Evolutionary conservation across 371 early-diverging fungal genomes (phyloP).

Genomic region (Apophysomyces variabilis): DNA sequence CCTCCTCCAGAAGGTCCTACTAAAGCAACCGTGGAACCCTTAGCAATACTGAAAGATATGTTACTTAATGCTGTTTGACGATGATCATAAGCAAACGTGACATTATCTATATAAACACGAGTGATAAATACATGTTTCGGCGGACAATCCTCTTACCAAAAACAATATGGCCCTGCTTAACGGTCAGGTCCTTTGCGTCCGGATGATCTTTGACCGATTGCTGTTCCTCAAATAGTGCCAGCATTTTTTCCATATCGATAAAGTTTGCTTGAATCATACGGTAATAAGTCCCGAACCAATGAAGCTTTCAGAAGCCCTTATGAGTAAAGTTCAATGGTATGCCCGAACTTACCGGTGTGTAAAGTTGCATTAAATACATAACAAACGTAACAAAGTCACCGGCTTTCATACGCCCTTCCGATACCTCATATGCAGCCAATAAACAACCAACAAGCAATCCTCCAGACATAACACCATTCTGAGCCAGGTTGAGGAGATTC

Average conservation of each 20-base stretch:
- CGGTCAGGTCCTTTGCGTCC: slow-evolving; percentile 51
- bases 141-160: slow-evolving; percentile 54
- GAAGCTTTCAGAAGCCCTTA: slow-evolving; percentile 24
- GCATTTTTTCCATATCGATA: slow-evolving; percentile 94
- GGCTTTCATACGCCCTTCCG: slow-evolving; percentile 69
- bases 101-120: slow-evolving; percentile 55
- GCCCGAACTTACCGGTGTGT: slow-evolving; percentile 56
- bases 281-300: slow-evolving; percentile 56
- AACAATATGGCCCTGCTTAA: slow-evolving; percentile 64
- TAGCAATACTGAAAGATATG: slow-evolving; percentile 84
- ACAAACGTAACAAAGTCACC: slow-evolving; percentile 91
- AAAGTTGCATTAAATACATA: slow-evolving; percentile 83
- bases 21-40: slow-evolving; percentile 82
- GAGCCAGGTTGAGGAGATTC: slow-evolving; percentile 81
- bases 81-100: slow-evolving; percentile 78
- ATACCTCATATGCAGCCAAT: slow-evolving; percentile 80
- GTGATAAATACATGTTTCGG: slow-evolving; percentile 19
- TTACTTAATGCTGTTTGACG: slow-evolving; percentile 69
- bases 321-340: not conserved
- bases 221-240: slow-evolving; percentile 80
- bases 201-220: slow-evolving; percentile 69
- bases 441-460: slow-evolving; percentile 81
- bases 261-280: slow-evolving; percentile 80
- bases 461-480: slow-evolving; percentile 82
- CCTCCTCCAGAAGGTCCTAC: slow-evolving; percentile 94